Conservation (phyloP, 352 stramenopile species). For the Plasmopara muralis region DNA sequence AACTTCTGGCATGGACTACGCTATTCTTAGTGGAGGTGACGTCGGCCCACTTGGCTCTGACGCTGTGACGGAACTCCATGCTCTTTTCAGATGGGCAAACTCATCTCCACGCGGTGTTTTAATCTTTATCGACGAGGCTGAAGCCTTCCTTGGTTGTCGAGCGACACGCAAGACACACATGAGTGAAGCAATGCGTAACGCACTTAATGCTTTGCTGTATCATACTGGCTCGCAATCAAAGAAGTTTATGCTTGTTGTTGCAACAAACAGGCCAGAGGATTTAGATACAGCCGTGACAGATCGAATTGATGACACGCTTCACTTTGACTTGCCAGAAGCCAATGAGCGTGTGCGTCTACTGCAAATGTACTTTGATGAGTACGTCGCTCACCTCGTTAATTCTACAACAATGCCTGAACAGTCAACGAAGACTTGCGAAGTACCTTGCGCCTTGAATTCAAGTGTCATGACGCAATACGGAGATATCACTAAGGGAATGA, state of each 20-base stretch:
- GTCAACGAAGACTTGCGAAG: no score
- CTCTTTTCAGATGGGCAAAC: conserved; percentile 78
- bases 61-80: conserved; percentile 75
- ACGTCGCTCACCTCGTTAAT: conserved; percentile 30
- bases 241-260: no score
- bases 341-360: conserved; percentile 55
- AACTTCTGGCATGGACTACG: conserved; percentile 70
- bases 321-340: conserved; percentile 65
- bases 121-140: conserved; percentile 87
- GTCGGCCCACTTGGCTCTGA: conserved; percentile 69
- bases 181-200: no score
- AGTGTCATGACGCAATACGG: conserved; percentile 43
- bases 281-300: conserved; percentile 73
- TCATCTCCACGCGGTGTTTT: conserved; percentile 61
- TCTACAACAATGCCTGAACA: no score
- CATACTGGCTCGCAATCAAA: no score
- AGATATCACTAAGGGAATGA: conserved; percentile 64
- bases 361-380: conserved; percentile 67
- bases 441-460: conserved; percentile 2
- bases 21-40: conserved; percentile 80
- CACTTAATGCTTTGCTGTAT: no score
- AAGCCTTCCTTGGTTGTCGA: conserved; percentile 74
- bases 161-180: conserved; percentile 40
- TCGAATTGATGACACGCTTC: conserved; percentile 76
- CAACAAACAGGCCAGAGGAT: conserved; percentile 45